Percentiles rank a stretch among this genome's conserved stretches.
phyloP scores from a whole-genome alignment of 768 basidiomycete species.

The Leccinum barrowsii region DNA sequence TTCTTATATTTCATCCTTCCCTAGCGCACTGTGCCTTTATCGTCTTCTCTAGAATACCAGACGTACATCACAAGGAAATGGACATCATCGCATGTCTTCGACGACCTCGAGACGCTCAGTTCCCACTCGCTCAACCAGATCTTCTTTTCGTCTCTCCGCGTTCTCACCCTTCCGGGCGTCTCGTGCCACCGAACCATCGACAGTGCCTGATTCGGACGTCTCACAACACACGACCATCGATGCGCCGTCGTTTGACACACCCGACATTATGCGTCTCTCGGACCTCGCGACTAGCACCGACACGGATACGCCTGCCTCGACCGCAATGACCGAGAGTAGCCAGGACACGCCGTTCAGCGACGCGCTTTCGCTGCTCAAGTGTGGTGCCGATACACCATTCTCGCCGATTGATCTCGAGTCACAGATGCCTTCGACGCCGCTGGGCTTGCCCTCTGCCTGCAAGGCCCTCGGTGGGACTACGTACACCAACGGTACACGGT shows the following conservation, averaged over 20 bases:
- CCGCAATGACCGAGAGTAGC: conserved; percentile 4
- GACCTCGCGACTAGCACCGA: conserved; percentile 10
- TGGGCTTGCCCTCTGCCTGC: conserved; percentile 1
- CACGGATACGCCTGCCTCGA: conserved; percentile 11
- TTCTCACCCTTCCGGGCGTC: conserved; percentile 11
- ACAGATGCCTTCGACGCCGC: conserved; percentile 10
- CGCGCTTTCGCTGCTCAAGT: conserved; percentile 13
- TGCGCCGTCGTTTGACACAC: conserved; percentile 5
- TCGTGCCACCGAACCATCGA: not conserved
- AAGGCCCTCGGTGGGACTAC: not conserved
- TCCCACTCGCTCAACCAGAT: conserved; percentile 5
- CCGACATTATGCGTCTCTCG: conserved; percentile 15
- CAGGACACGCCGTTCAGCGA: conserved; percentile 23
- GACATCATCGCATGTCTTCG: conserved; percentile 22
- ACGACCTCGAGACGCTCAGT: conserved; percentile 17
- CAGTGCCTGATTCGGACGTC: not conserved
- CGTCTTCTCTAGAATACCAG: conserved; percentile 18
- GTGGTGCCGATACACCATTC: conserved; percentile 5
- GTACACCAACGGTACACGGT: conserved; percentile 11
- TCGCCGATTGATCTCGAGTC: conserved; percentile 8
- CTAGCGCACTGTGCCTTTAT: not conserved
- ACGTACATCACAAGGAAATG: conserved; percentile 14
- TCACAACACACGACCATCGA: conserved; percentile 1
- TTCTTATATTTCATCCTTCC: not conserved
- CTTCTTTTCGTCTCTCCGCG: conserved; percentile 25